Conservation (phyloP, 116 monocot genomes). For the Thalassia testudinum region DNA sequence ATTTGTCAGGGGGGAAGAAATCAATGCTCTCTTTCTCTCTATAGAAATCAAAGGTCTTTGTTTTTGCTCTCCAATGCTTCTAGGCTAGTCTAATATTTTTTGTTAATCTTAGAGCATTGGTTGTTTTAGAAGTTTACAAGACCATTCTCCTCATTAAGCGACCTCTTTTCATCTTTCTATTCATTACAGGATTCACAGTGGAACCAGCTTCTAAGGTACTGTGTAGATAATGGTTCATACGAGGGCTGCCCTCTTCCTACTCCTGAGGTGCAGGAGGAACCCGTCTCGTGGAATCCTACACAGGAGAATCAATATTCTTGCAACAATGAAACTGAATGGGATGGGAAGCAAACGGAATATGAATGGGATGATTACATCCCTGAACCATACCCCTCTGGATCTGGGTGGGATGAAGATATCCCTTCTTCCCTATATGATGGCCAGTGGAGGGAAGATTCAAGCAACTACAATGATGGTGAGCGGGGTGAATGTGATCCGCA, state of each 20-base stretch:
- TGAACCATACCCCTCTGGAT: background rate
- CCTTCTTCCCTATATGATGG: background rate
- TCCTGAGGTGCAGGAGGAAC: constrained; percentile 6
- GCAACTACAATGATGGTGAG: background rate
- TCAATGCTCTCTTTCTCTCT: too few relatives aligned
- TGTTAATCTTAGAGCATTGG: too few relatives aligned
- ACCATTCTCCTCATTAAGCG: too few relatives aligned
- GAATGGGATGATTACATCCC: constrained; percentile 6
- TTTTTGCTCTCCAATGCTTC: too few relatives aligned
- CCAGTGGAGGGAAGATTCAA: background rate
- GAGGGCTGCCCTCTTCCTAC: constrained; percentile 23
- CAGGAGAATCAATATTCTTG: background rate
- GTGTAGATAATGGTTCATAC: constrained; percentile 28
- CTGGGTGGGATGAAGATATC: background rate
- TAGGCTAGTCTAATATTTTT: too few relatives aligned
- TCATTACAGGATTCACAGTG: constrained; percentile 20
- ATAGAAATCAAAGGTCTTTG: too few relatives aligned
- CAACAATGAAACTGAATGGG: constrained; percentile 3
- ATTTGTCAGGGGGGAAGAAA: too few relatives aligned
- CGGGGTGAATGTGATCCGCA: background rate
- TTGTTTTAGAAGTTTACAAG: too few relatives aligned
- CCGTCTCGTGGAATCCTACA: background rate
- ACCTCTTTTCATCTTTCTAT: too few relatives aligned
- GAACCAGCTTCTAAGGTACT: constrained; percentile 19
- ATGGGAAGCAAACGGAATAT: background rate